Conservation (phyloP, 2,329 filamentous ascomycete species). For the Neodidymelliopsis sp. region DNA sequence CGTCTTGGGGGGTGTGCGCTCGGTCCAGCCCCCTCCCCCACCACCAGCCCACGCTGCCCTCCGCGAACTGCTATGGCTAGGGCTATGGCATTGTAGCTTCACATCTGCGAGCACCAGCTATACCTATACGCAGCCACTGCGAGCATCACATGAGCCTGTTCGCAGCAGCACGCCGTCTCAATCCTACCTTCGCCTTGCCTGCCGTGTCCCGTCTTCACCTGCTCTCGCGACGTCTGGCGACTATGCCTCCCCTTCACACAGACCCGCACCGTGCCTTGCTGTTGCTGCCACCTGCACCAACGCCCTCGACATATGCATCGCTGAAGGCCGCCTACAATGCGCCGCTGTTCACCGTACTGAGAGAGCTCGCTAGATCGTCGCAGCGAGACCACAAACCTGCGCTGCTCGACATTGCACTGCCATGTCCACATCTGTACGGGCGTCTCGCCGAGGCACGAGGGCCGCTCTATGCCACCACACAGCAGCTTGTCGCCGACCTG, state of each 20-base stretch:
- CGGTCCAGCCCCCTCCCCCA: constrained; percentile 7
- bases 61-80: not conserved
- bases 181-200: not conserved
- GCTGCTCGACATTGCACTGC: constrained; percentile 67
- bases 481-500: constrained; percentile 75
- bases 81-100: constrained; percentile 2
- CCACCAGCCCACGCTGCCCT: not conserved
- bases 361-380: constrained; percentile 48
- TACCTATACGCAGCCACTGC: not conserved
- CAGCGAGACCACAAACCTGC: constrained; percentile 44
- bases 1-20: constrained; percentile 4
- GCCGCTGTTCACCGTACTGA: constrained; percentile 52
- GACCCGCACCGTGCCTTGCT: constrained; percentile 45
- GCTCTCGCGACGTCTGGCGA: constrained; percentile 27
- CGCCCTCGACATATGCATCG: constrained; percentile 48
- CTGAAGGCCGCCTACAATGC: constrained; percentile 55
- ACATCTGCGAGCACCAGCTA: not conserved
- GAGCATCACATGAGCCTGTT: constrained; percentile 13
- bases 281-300: constrained; percentile 55
- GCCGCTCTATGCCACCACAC: constrained; percentile 70
- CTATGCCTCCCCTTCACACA: constrained; percentile 38
- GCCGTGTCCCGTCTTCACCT: constrained; percentile 3
- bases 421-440: constrained; percentile 67
- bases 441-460: constrained; percentile 59
- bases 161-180: constrained; percentile 6